Conservation (phyloP, 345 rosid species). For the Sapria himalayana region DNA sequence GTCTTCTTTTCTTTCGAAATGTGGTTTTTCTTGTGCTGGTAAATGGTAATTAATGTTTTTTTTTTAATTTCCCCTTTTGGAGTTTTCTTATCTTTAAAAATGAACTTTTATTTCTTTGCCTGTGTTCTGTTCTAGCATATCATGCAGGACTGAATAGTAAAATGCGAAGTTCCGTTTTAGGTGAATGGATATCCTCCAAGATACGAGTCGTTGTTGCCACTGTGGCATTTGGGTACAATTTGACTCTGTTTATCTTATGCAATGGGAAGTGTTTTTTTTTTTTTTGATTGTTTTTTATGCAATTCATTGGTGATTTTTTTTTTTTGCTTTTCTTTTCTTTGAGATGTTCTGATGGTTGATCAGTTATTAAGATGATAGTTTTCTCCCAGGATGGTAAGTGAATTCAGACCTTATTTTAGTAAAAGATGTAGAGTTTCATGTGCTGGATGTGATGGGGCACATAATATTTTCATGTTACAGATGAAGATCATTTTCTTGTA, state of each 20-base stretch:
- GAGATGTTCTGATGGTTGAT: slow-evolving; percentile 26
- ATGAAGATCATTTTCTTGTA: no score
- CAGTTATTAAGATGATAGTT: slow-evolving; percentile 18
- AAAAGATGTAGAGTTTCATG: no score
- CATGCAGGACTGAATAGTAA: slow-evolving; percentile 84
- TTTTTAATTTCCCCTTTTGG: background rate
- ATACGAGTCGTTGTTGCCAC: slow-evolving; percentile 94
- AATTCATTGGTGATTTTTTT: slow-evolving; percentile 14
- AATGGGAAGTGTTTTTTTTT: background rate
- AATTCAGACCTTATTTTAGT: no score
- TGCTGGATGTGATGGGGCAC: no score
- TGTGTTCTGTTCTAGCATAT: slow-evolving; percentile 38
- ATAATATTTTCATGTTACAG: no score
- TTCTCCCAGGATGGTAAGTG: slow-evolving; percentile 77
- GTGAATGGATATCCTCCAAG: slow-evolving; percentile 81
- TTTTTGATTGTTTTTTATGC: slow-evolving; percentile 4
- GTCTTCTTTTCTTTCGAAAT: slow-evolving; percentile 46
- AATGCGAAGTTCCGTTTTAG: slow-evolving; percentile 59
- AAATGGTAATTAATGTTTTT: slow-evolving; percentile 4
- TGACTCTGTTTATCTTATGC: slow-evolving; percentile 5
- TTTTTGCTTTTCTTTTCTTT: slow-evolving; percentile 14
- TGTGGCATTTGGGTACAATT: slow-evolving; percentile 88
- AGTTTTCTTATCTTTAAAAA: background rate
- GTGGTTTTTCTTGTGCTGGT: slow-evolving; percentile 85
- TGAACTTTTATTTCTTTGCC: slow-evolving; percentile 3